Percentiles rank a stretch among this genome's conserved stretches.
Evolutionary conservation across 164 flowering plant species (phyloP).

Genomic region (Hamamelis virginiana): DNA sequence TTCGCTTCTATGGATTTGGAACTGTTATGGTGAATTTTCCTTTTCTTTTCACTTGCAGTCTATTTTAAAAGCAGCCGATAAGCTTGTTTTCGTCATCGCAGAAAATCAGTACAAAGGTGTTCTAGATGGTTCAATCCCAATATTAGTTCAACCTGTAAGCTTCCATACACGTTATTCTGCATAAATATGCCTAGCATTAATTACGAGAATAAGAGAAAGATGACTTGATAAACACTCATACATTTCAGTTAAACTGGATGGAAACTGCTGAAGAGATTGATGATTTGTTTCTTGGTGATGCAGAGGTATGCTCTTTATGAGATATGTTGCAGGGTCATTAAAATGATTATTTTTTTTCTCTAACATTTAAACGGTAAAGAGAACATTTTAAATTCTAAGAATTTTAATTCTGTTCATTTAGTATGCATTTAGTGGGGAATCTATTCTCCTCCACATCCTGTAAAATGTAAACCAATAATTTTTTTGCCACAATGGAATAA

Average conservation of each 20-base stretch:
- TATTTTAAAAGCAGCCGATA: constrained; percentile 41
- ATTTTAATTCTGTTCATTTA: too few relatives aligned
- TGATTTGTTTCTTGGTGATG: constrained; percentile 69
- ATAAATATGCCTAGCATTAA: constrained; percentile 2
- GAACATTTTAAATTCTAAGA: too few relatives aligned
- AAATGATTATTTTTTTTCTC: too few relatives aligned
- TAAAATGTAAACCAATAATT: too few relatives aligned
- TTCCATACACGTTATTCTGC: neutral
- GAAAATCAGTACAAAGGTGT: constrained; percentile 42
- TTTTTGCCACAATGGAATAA: too few relatives aligned
- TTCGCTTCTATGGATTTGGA: neutral
- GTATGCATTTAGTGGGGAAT: too few relatives aligned
- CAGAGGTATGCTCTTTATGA: constrained; percentile 52
- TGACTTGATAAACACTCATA: neutral
- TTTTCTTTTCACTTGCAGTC: constrained; percentile 31
- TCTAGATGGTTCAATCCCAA: constrained; percentile 66
- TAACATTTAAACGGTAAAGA: too few relatives aligned
- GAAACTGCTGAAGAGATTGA: constrained; percentile 76
- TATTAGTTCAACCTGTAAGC: constrained; percentile 53
- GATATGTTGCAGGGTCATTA: neutral
- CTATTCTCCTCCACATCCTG: too few relatives aligned
- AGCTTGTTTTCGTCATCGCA: constrained; percentile 42
- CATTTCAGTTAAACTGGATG: constrained; percentile 61
- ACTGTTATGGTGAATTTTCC: neutral
- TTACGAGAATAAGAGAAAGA: neutral